Evolutionary conservation across 2,329 filamentous ascomycete genomes (phyloP), one percentile per base, ranked within the genome.

Genomic region (Talaromyces sp.): DNA sequence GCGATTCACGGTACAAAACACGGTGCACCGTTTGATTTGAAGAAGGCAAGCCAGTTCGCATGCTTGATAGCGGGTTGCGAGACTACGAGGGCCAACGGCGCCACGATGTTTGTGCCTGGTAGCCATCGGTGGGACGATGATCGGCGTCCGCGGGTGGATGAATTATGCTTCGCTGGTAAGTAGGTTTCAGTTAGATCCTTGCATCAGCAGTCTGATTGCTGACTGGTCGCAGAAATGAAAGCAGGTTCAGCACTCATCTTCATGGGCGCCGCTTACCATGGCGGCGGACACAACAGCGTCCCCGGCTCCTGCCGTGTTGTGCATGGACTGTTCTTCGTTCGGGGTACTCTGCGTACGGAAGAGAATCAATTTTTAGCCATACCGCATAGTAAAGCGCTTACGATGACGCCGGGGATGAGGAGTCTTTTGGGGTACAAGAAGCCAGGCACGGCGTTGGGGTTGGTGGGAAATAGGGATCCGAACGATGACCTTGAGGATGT

Each of bases 171-270:
- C 67, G 72, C 73, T 31, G 56, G 56, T 58, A 16, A 42, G 56
- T n/a, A n/a, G n/a, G n/a, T n/a, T n/a, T 58, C n/a, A 40, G 12
- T 16, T 6, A n/a, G 4, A 28, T 7, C 5, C 21, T 14, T 5
- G 28, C 35, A 18, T 42, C 18, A 7, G 1, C 5, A 18, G 12
- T 9, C 16, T 31, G 70, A 70, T 73, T 56, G 59, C 18, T 58
- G 8, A 9, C 40, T 33, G 25, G 25, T 12, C 3, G 60, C 42
- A 75, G 75, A 77, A 62, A 77, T 77, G 73, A 64, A 70, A 18
- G 67, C 72, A 9, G 75, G 75, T 2, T 72, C 71, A 1, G 75
- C 74, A 1, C 63, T 77, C n/a, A 70, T 77, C 21, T 76, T 77
- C 61, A 69, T 76, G 1, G 72, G 68, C 2, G 68, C 71, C 4